Evolutionary conservation across 2,329 filamentous ascomycete species (phyloP).

Genomic region (Botryotinia convoluta): DNA sequence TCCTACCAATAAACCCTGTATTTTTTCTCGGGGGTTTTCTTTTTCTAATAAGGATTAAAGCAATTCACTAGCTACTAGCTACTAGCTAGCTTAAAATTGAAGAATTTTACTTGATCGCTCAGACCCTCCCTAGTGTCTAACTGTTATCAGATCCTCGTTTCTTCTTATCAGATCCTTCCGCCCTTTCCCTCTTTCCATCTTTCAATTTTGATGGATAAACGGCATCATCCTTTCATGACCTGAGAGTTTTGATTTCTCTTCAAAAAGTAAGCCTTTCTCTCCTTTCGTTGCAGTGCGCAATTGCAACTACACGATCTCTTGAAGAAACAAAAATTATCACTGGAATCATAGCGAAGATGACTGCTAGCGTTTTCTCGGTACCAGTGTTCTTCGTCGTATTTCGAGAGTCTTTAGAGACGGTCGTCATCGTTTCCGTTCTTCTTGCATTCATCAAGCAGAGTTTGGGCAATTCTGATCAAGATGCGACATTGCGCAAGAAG

Average conservation of each 20-base stretch:
- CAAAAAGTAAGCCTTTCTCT: background rate
- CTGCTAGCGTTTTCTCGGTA: slow-evolving; percentile 70
- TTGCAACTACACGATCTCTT: background rate
- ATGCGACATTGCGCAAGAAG: slow-evolving; percentile 62
- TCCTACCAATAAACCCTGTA: background rate
- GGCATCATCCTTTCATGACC: background rate
- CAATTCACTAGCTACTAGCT: background rate
- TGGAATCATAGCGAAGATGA: slow-evolving; percentile 43
- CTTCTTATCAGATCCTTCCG: background rate
- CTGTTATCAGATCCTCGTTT: slow-evolving; percentile 20
- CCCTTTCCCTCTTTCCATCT: background rate
- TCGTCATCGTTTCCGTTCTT: slow-evolving; percentile 83
- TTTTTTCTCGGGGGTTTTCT: background rate
- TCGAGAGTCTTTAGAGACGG: slow-evolving; percentile 78
- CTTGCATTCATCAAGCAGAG: slow-evolving; percentile 83
- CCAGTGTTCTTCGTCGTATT: slow-evolving; percentile 90
- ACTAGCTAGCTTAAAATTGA: background rate
- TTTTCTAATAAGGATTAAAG: background rate
- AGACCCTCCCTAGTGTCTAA: background rate
- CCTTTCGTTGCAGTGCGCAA: background rate
- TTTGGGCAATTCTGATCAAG: slow-evolving; percentile 60
- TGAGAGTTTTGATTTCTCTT: background rate
- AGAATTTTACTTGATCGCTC: background rate
- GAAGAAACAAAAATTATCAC: background rate
- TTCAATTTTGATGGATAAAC: background rate